Evolutionary conservation across 331 rosid genomes (phyloP).

Genomic region (Prunus yedoensis): DNA sequence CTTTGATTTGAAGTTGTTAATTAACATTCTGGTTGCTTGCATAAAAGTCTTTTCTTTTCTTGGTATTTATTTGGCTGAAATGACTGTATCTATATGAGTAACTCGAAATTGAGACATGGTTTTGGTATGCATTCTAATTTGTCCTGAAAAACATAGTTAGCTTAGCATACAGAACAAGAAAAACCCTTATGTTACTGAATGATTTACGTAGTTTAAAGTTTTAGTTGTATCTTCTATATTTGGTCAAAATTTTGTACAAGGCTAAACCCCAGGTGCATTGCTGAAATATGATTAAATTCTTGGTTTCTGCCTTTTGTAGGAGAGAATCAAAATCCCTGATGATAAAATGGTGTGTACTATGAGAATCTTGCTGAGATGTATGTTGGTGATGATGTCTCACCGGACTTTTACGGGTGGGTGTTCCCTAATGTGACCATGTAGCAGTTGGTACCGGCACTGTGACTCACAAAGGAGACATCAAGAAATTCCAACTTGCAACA

Average conservation of each 20-base stretch:
- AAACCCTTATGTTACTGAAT: too few relatives aligned
- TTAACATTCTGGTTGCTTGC: not conserved
- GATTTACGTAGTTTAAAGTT: not conserved
- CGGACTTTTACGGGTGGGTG: slow-evolving; percentile 93
- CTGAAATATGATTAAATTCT: not conserved
- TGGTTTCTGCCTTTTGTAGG: slow-evolving; percentile 43
- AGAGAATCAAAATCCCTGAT: slow-evolving; percentile 83
- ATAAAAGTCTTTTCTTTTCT: not conserved
- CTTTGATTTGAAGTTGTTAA: not conserved
- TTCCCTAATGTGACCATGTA: slow-evolving; percentile 91
- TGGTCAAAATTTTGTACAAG: not conserved
- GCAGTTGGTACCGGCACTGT: slow-evolving; percentile 96
- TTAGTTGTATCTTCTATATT: not conserved
- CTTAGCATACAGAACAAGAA: not conserved
- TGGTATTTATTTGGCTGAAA: not conserved
- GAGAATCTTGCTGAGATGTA: slow-evolving; percentile 93
- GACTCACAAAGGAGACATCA: slow-evolving; percentile 94
- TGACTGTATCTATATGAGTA: too few relatives aligned
- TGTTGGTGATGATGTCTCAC: slow-evolving; percentile 90
- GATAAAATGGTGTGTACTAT: slow-evolving; percentile 86
- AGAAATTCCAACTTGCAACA: slow-evolving; percentile 91
- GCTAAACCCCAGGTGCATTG: not conserved
- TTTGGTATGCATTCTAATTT: not conserved
- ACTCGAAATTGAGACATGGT: not conserved
- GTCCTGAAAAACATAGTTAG: not conserved